Conservation (phyloP, 495 filamentous ascomycete genomes). For the Penicillium longicatenatum region DNA sequence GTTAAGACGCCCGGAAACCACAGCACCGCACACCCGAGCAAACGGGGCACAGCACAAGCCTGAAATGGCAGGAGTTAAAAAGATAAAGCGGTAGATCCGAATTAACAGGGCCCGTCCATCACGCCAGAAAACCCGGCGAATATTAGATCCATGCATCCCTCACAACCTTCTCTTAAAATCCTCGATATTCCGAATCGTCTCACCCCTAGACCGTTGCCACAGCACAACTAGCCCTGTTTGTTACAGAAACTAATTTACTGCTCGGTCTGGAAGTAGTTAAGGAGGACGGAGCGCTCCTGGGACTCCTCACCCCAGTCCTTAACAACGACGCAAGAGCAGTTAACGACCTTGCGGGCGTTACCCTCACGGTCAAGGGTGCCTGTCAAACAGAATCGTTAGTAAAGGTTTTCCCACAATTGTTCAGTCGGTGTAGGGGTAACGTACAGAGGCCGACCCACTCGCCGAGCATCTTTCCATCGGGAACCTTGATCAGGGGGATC, state of each 20-base stretch:
- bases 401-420: not conserved
- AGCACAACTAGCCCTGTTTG: constrained; percentile 13
- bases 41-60: constrained; percentile 29
- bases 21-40: constrained; percentile 28
- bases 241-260: constrained; percentile 49
- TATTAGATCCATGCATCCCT: not conserved
- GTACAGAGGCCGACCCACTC: constrained; percentile 99
- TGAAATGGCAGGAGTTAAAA: not conserved
- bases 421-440: constrained; percentile 38
- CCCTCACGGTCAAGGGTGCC: constrained; percentile 98
- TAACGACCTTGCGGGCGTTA: constrained; percentile 99
- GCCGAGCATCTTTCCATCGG: constrained; percentile 98
- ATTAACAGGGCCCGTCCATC: constrained; percentile 5
- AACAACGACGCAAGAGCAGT: constrained; percentile 99
- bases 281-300: constrained; percentile 94
- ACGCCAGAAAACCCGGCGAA: not conserved
- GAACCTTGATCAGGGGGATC: constrained; percentile 99
- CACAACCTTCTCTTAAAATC: constrained; percentile 6
- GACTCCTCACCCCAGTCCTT: constrained; percentile 99
- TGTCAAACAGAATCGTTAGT: constrained; percentile 40
- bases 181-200: constrained; percentile 7
- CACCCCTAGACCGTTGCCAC: constrained; percentile 14
- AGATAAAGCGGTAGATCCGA: constrained; percentile 4
- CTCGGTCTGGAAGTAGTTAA: constrained; percentile 99
- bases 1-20: constrained; percentile 19